Evolutionary conservation across 2,329 filamentous ascomycete species (phyloP).

Genomic region (Teratosphaeria nubilosa): DNA sequence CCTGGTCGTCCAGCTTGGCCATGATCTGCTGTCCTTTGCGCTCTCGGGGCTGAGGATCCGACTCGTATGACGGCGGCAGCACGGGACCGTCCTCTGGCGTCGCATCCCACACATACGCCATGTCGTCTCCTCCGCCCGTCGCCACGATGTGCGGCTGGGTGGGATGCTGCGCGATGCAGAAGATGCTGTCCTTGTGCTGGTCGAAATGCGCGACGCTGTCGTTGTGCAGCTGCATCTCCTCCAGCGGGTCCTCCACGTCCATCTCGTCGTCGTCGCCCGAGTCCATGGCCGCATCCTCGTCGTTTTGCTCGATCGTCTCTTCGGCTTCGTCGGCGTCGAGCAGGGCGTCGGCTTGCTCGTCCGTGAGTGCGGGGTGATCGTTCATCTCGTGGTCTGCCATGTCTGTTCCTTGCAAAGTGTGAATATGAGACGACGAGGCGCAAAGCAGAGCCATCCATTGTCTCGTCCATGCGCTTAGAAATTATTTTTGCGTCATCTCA

Average conservation of each 20-base stretch:
- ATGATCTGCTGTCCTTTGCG: slow-evolving; percentile 53
- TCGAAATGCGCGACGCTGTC: slow-evolving; percentile 93
- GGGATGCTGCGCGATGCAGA: slow-evolving; percentile 90
- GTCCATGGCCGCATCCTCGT: slow-evolving; percentile 71
- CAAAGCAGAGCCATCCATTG: not conserved
- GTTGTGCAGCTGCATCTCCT: slow-evolving; percentile 75
- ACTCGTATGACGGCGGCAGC: slow-evolving; percentile 66
- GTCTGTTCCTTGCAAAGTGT: not conserved
- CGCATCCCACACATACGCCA: slow-evolving; percentile 76
- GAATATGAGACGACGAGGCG: not conserved
- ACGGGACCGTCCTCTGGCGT: slow-evolving; percentile 55
- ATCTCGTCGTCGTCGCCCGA: slow-evolving; percentile 55
- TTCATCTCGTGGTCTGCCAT: slow-evolving; percentile 9
- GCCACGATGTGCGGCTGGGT: slow-evolving; percentile 65
- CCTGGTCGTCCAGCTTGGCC: slow-evolving; percentile 76
- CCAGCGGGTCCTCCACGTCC: slow-evolving; percentile 20
- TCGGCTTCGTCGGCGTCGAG: slow-evolving; percentile 71
- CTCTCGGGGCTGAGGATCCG: slow-evolving; percentile 49
- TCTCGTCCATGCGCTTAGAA: slow-evolving; percentile 1
- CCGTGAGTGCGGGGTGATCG: slow-evolving; percentile 9
- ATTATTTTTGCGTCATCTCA: not conserved
- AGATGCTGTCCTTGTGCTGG: slow-evolving; percentile 79
- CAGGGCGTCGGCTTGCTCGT: slow-evolving; percentile 54
- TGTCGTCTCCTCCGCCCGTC: slow-evolving; percentile 78
- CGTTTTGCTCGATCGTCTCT: slow-evolving; percentile 53